phyloP scores from a whole-genome alignment of 345 rosid genomes.

The Cardamine chenopodiifolia region DNA sequence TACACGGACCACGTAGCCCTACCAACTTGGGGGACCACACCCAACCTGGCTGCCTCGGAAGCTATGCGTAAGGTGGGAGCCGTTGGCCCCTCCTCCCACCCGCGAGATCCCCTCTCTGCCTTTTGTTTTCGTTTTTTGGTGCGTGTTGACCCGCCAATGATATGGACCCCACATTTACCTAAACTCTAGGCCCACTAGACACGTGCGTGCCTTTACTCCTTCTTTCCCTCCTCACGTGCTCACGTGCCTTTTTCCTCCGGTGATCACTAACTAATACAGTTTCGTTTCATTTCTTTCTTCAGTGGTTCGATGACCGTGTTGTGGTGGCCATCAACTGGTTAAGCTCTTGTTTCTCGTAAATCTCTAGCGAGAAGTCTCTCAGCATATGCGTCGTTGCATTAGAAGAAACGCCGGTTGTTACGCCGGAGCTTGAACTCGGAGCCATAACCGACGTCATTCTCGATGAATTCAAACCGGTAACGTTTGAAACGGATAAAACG shows the following conservation, averaged over 20 bases:
- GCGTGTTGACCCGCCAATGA: constrained; percentile 57
- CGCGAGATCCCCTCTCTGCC: constrained; percentile 1
- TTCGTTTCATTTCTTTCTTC: constrained; percentile 13
- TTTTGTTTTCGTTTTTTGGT: constrained; percentile 25
- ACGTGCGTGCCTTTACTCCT: constrained; percentile 53
- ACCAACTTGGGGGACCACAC: constrained; percentile 52
- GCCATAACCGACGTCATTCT: constrained; percentile 54
- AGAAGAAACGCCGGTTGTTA: constrained; percentile 28
- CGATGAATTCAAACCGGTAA: constrained; percentile 42
- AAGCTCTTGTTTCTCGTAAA: constrained; percentile 71
- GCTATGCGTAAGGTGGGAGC: constrained; percentile 47
- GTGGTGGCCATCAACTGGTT: constrained; percentile 56
- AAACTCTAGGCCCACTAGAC: constrained; percentile 54
- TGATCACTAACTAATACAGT: not conserved
- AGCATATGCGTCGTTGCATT: constrained; percentile 53
- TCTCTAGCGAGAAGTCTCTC: constrained; percentile 75
- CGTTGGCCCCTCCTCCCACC: constrained; percentile 37
- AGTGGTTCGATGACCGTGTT: constrained; percentile 54
- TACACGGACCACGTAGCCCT: constrained; percentile 51
- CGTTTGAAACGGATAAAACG: constrained; percentile 30
- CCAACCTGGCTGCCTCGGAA: constrained; percentile 52
- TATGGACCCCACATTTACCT: constrained; percentile 50
- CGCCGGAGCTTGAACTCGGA: constrained; percentile 56
- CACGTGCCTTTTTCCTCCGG: constrained; percentile 51
- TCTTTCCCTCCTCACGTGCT: constrained; percentile 48